Base-by-base conservation (phyloP, 768 basidiomycete species). In the Tulasnella sp. region DNA sequence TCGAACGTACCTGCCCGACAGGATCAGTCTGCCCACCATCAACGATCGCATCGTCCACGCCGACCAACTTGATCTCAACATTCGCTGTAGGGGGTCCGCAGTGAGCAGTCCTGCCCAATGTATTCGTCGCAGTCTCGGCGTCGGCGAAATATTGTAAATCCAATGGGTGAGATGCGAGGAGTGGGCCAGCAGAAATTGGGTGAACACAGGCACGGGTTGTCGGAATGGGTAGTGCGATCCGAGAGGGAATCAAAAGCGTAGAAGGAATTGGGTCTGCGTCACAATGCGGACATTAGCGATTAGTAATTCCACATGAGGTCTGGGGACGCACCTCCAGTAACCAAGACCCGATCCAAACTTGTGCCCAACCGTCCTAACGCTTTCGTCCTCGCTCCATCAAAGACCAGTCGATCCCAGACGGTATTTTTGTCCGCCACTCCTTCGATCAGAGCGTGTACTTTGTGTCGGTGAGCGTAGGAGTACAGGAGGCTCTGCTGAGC, bases 11-110 rank as follows among this genome's bases (percentile, higher is more conserved):
- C 24, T 68, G 66, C 1, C 88, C 89, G 5, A 67, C 70, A 1
- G 87, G 87, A 64, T 90, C 84, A 2, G 15, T 15, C 63, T 48
- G 76, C 2, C 85, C 87, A 2, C 65, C 70, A 67, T 88, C 88
- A 7, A 89, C 73, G 9, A 70, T 69, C 1, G 73, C 74, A 55
- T 93, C 88, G 44, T 83, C 74, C 9, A 88, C 78, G 0, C 77
- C 82, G 0, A 77, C 67, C n/a, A 97, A 75, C 67, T 91, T 85
- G 4, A 79, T 82, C 69, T 96, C 93, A 0, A 92, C 74, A 65
- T 93, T 93, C 55, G 83, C 75, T n/a, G 82, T 79, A 2, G 93
- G 92, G 2, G 91, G 83, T 3, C 92, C 92, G 11, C 80, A 78
- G 60, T 80, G 78, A 12, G 76, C 73, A 8, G 68, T 60, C 65